Base-by-base conservation (phyloP, 2,329 filamentous ascomycete species). In the Endocalyx cinctus region DNA sequence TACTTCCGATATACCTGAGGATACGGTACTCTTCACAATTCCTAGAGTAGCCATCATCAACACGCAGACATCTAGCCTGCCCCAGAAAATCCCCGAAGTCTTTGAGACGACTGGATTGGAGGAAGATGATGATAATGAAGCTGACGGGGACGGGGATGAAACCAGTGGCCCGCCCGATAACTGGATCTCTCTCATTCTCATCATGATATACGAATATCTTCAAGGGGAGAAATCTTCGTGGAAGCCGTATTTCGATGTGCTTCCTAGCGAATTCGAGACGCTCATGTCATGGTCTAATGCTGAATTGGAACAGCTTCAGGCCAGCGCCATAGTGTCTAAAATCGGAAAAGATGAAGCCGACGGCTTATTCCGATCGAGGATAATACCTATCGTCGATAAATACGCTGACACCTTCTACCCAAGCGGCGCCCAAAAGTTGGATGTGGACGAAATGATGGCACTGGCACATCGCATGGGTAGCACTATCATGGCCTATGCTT, bases 401-500 rank as follows among this genome's bases (percentile, higher is more conserved):
- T 55, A 77, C 35, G 51, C 60, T 5, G 33, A 50, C 4, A 46
- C 73, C 2, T 79, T 79, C 37, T 70, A 64, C 26, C 57, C 62
- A 0, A 42, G 42, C 1, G 57, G 55, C 0, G 48, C 60, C 46
- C 43, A 39, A 5, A 45, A 41, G 3, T 52, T 64, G 6, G 52
- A 45, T 10, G 72, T 77, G 17, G 59, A 62, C 2, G 59, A 71
- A 16, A 55, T 79, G 2, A 42, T 75, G 3, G 41, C 46, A 6
- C 52, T 79, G 13, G 83, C 84, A 33, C 87, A 94, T 55, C 72
- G 78, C 7, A 89, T 94, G 81, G 88, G 85, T 2, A 89, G 83
- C 40, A 79, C 84, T 12, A 90, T 95, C 46, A 94, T 95, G 87
- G 83, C 87, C 0, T 95, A 94, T 54, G 87, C 87, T 0, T 95